phyloP scores from a whole-genome alignment of 2,329 filamentous ascomycete species.

The Chaetomiaceae sp. region DNA sequence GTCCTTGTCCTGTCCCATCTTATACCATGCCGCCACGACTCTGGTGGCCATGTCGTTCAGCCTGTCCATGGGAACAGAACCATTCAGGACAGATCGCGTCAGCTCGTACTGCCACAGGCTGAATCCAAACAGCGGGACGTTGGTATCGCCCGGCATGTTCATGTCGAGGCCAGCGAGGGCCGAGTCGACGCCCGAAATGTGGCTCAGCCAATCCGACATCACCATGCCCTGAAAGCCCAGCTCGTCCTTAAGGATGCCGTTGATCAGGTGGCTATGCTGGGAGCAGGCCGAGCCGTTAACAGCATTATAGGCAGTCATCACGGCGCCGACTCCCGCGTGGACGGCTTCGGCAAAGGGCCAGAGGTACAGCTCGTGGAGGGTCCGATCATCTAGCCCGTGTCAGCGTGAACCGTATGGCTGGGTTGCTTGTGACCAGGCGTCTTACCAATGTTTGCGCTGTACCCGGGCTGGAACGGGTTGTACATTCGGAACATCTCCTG shows the following conservation, averaged over 20 bases:
- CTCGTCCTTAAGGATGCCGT: slow-evolving; percentile 72
- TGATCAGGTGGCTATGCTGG: slow-evolving; percentile 72
- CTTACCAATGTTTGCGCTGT: slow-evolving; percentile 50
- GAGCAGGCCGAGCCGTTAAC: slow-evolving; percentile 77
- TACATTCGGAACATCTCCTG: slow-evolving; percentile 62
- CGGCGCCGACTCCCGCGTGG: slow-evolving; percentile 57
- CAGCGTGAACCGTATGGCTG: slow-evolving; percentile 30
- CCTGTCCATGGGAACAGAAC: slow-evolving; percentile 50
- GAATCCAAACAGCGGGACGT: slow-evolving; percentile 47
- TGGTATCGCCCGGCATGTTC: slow-evolving; percentile 55
- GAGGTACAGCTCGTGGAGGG: slow-evolving; percentile 69
- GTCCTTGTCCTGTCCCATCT: slow-evolving; percentile 54
- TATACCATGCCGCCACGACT: slow-evolving; percentile 55
- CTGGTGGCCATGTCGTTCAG: slow-evolving; percentile 54
- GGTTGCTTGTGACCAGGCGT: slow-evolving; percentile 45
- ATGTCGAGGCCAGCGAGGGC: slow-evolving; percentile 70
- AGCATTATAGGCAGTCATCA: slow-evolving; percentile 65
- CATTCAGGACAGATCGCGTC: slow-evolving; percentile 51
- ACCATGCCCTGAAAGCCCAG: slow-evolving; percentile 78
- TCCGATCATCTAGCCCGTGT: slow-evolving; percentile 55
- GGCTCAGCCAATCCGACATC: slow-evolving; percentile 77
- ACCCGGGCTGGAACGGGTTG: slow-evolving; percentile 45
- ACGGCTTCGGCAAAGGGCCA: slow-evolving; percentile 76
- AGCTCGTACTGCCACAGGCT: slow-evolving; percentile 54
- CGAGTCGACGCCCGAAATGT: slow-evolving; percentile 67